Base-by-base conservation (phyloP, 371 early-diverging fungal genomes). In the Nosema muscidifuracis region DNA sequence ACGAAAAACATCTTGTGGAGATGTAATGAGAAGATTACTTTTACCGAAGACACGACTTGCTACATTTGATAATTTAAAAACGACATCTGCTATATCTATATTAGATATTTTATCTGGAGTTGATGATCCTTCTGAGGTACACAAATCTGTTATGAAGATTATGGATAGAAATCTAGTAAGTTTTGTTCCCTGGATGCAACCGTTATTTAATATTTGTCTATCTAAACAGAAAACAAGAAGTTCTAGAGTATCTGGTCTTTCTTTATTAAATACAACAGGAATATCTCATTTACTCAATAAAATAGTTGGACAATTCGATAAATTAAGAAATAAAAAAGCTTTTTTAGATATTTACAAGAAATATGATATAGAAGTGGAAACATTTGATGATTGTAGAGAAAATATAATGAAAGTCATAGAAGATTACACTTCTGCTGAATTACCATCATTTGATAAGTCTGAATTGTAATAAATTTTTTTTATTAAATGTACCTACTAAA, bases 151-250 rank as follows among this genome's bases (percentile, higher is more conserved):
- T 53, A 81, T 95, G 74, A 87, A 95, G 40, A 90, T 96, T 68
- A 87, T 93, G 30, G 96, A 96, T 80, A 87, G 92, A 58, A 85
- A 91, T 26, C 80, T 94, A 34, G 92, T 94, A 7, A 89, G 90
- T 73, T 97, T 99, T 81, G 95, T 95, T 62, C 96, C 96, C 24
- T 97, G 97, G 97, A 95, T 95, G n/a, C 96, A 96, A 12, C 93
- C 96, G 1, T 90, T 89, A 74, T 94, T 95, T 72, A 95, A 97
- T 80, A 93, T 95, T 1, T 94, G 53, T 2, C 31, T 77, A 28
- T 40, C 73, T 33, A 67, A 50, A 6, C 91, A 91, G 79, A 58
- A 16, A 40, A 90, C 88, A 44, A 89, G 91, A 0, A 86, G 88
- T 26, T 94, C 93, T 80, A 87, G 91, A 13, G 93, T 99, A 31